A percentile compares a stretch with the other conserved stretches of the same genome.
Conservation (phyloP, 2,329 filamentous ascomycete species). For the Monosporascus sp. region DNA sequence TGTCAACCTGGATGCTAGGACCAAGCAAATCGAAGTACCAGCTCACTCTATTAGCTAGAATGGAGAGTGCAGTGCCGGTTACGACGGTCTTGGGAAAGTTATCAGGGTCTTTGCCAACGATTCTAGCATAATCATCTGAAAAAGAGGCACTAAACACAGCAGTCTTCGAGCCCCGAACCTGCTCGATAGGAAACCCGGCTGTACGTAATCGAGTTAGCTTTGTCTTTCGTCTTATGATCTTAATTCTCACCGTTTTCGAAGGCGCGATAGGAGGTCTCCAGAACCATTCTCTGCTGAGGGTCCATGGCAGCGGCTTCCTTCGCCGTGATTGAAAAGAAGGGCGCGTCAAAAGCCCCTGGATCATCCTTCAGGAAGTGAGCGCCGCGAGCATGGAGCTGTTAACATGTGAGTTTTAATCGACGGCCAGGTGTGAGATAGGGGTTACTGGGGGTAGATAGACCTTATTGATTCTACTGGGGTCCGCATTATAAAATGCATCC, state of each 20-base stretch:
- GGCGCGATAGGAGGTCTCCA: constrained; percentile 30
- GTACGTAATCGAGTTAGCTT: no score
- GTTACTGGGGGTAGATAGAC: no score
- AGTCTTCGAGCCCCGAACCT: not conserved
- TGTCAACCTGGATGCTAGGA: not conserved
- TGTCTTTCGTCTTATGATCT: no score
- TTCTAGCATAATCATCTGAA: not conserved
- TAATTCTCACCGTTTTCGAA: constrained; percentile 32
- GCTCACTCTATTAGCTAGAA: not conserved
- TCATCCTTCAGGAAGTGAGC: constrained; percentile 32
- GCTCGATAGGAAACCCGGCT: not conserved
- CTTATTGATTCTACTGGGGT: no score
- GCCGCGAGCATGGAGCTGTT: constrained; percentile 14
- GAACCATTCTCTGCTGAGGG: constrained; percentile 29
- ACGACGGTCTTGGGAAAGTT: not conserved
- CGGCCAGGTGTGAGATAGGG: no score
- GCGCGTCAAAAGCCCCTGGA: constrained; percentile 30
- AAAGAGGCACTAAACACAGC: not conserved
- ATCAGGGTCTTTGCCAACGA: not conserved
- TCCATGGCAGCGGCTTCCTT: constrained; percentile 32
- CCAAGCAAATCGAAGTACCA: not conserved
- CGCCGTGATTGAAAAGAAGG: constrained; percentile 33
- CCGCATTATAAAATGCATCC: constrained; percentile 21
- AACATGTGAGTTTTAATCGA: constrained; percentile 15
- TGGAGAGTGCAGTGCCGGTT: not conserved